Conservation (phyloP, 1,139 yeast species). For the Chernovozyma sophiae-reginae region DNA sequence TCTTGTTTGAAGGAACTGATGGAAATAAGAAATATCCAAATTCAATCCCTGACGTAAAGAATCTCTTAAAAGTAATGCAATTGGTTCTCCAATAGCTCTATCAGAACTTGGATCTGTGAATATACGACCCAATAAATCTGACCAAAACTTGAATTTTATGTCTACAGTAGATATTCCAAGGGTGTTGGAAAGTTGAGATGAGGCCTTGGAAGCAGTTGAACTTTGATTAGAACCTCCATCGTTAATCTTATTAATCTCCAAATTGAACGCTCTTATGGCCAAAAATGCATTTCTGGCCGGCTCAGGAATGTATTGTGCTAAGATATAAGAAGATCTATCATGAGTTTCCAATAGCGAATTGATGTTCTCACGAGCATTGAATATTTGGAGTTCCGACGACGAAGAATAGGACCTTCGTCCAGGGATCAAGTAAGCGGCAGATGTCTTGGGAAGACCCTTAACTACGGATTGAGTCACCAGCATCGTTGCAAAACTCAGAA, state of each 20-base stretch:
- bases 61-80: slow-evolving; percentile 53
- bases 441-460: too few relatives aligned
- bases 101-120: slow-evolving; percentile 38
- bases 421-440: too few relatives aligned
- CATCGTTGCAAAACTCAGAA: too few relatives aligned
- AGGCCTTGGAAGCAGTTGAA: slow-evolving; percentile 30
- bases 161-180: slow-evolving; percentile 47
- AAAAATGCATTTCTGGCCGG: slow-evolving; percentile 61
- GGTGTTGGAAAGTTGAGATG: slow-evolving; percentile 24
- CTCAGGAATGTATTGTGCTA: slow-evolving; percentile 68
- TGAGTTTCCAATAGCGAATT: slow-evolving; percentile 34
- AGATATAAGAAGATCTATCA: slow-evolving; percentile 64
- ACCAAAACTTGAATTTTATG: slow-evolving; percentile 61
- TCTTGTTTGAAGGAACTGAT: slow-evolving; percentile 61
- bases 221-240: slow-evolving; percentile 39
- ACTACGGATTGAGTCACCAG: too few relatives aligned
- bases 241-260: slow-evolving; percentile 61
- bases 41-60: slow-evolving; percentile 47
- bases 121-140: slow-evolving; percentile 44
- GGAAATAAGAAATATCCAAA: slow-evolving; percentile 51
- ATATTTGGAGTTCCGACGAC: slow-evolving; percentile 18
- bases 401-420: too few relatives aligned
- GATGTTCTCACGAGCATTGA: slow-evolving; percentile 43
- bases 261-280: slow-evolving; percentile 67
- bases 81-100: slow-evolving; percentile 56